Conservation (phyloP, 495 filamentous ascomycete species). For the Penicillium goetzii region DNA sequence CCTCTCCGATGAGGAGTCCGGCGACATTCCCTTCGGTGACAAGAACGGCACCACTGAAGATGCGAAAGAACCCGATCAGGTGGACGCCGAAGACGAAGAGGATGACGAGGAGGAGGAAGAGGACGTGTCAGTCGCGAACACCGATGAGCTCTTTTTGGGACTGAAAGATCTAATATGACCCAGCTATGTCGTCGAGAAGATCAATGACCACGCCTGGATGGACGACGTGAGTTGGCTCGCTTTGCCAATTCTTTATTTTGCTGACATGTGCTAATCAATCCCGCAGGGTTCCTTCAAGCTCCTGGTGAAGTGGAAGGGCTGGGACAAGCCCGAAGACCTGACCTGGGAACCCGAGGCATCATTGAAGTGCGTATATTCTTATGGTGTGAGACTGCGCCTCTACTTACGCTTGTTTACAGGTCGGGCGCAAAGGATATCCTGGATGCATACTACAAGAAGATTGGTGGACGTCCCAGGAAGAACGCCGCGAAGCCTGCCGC, state of each 20-base stretch:
- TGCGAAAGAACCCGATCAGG: slow-evolving; percentile 9
- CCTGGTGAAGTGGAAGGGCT: slow-evolving; percentile 68
- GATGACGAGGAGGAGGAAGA: slow-evolving; percentile 40
- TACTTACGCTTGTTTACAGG: slow-evolving; percentile 32
- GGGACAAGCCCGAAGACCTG: slow-evolving; percentile 54
- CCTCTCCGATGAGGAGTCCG: slow-evolving; percentile 52
- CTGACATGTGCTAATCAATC: slow-evolving; percentile 23
- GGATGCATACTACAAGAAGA: slow-evolving; percentile 54
- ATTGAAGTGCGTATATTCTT: slow-evolving; percentile 43
- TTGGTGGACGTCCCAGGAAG: slow-evolving; percentile 59
- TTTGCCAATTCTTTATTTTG: background rate
- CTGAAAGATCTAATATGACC: slow-evolving; percentile 33
- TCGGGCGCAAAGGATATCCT: slow-evolving; percentile 58
- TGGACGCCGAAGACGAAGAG: slow-evolving; percentile 33
- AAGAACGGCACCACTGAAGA: slow-evolving; percentile 26
- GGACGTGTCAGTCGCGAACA: slow-evolving; percentile 36
- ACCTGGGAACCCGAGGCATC: slow-evolving; percentile 67
- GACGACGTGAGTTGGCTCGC: slow-evolving; percentile 36
- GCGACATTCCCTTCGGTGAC: slow-evolving; percentile 46
- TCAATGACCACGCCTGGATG: slow-evolving; percentile 52
- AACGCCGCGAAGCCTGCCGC: slow-evolving; percentile 34
- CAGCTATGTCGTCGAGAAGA: slow-evolving; percentile 66
- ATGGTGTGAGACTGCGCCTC: slow-evolving; percentile 8
- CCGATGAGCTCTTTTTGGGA: background rate
- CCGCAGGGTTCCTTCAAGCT: slow-evolving; percentile 49